Conservation (phyloP, 108 stramenopile genomes). For the Conticribra guillardii region DNA sequence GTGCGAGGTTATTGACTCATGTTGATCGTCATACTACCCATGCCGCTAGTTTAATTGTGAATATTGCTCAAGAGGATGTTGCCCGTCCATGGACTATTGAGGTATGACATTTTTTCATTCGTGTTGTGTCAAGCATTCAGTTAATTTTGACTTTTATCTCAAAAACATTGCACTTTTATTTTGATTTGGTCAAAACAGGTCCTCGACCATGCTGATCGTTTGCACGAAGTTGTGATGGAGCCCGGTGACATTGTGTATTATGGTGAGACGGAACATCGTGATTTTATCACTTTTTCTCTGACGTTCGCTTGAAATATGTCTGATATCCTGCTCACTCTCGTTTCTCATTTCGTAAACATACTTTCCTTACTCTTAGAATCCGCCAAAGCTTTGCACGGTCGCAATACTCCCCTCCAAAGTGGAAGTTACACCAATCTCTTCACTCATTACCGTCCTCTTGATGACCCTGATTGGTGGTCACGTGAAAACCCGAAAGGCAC, state of each 20-base stretch:
- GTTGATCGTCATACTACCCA: conserved; percentile 87
- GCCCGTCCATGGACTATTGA: conserved; percentile 79
- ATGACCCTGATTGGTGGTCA: conserved; percentile 51
- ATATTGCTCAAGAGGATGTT: conserved; percentile 84
- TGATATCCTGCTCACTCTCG: no score
- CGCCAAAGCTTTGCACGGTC: conserved; percentile 83
- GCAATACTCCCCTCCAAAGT: conserved; percentile 73
- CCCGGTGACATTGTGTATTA: conserved; percentile 89
- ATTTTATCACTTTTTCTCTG: no score
- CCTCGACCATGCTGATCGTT: conserved; percentile 62
- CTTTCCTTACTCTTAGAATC: conserved; percentile 47
- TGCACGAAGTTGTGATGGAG: conserved; percentile 72
- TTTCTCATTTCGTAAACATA: no score
- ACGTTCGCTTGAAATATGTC: no score
- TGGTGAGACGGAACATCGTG: conserved; percentile 13
- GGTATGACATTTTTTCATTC: conserved; percentile 10
- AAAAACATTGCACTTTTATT: background rate
- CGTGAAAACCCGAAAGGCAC: conserved; percentile 56
- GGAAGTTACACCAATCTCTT: conserved; percentile 83
- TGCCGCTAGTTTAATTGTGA: conserved; percentile 88
- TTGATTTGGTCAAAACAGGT: conserved; percentile 23
- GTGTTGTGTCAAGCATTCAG: background rate
- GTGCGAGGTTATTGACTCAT: conserved; percentile 84
- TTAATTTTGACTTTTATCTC: background rate
- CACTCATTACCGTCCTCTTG: conserved; percentile 85